phyloP scores from a whole-genome alignment of 1,284 basidiomycete species.

The Afroboletus lepidellus region DNA sequence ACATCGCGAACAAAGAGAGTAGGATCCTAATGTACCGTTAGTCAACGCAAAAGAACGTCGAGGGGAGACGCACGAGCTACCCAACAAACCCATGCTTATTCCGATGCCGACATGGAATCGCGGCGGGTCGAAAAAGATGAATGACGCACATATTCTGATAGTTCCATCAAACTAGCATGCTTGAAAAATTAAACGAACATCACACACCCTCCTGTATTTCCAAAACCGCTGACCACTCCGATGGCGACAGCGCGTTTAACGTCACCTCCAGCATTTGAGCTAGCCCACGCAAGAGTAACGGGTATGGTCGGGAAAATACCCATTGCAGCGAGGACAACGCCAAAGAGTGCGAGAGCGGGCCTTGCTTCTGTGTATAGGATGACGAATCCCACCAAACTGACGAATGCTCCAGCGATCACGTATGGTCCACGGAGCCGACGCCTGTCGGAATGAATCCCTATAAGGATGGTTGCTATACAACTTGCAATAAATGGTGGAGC shows the following conservation, averaged over 20 bases:
- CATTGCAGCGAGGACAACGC: constrained; percentile 47
- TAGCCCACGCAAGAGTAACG: constrained; percentile 51
- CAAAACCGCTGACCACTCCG: constrained; percentile 54
- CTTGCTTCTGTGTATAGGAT: constrained; percentile 38
- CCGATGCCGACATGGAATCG: no score
- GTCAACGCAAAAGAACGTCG: not conserved
- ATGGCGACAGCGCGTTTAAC: constrained; percentile 49
- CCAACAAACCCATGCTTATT: constrained; percentile 35
- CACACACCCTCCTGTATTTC: constrained; percentile 50
- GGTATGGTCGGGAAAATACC: constrained; percentile 53
- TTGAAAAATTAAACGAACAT: not conserved
- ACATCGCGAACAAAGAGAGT: constrained; percentile 31
- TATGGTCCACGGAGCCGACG: constrained; percentile 43
- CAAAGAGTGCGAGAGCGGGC: constrained; percentile 45
- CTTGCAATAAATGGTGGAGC: constrained; percentile 46
- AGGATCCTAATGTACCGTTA: constrained; percentile 25
- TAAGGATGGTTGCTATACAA: not conserved
- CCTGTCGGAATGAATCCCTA: not conserved
- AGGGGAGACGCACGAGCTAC: constrained; percentile 26
- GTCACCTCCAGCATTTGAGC: constrained; percentile 56
- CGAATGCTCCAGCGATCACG: constrained; percentile 34
- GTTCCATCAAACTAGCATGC: not conserved
- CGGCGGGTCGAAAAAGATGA: no score
- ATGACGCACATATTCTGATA: constrained; percentile 41
- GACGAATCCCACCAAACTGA: constrained; percentile 43